These are phyloP conservation scores for Alternaria hordeiaustralica DNA, from an alignment of 2,329 filamentous ascomycete species.

Conservation along the genomic window DNA sequence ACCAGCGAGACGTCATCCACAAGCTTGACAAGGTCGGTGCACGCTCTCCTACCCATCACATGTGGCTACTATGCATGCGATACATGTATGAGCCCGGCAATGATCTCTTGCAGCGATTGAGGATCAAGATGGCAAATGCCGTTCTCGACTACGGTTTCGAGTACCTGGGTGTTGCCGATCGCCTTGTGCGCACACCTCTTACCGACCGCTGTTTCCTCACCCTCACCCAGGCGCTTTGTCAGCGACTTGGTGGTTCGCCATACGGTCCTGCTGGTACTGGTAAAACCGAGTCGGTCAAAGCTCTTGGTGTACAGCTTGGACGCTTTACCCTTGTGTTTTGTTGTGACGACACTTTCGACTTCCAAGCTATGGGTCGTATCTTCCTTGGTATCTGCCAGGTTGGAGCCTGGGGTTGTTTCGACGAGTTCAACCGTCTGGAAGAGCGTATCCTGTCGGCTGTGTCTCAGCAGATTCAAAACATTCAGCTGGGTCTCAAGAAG, in stretches of 20 bases:
- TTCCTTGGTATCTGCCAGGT: slow-evolving; percentile 99
- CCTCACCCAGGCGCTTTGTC: slow-evolving; percentile 92
- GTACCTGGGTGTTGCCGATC: slow-evolving; percentile 94
- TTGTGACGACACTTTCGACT: slow-evolving; percentile 99
- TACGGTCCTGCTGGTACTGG: slow-evolving; percentile 97
- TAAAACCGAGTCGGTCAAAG: slow-evolving; percentile 99
- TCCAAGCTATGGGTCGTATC: slow-evolving; percentile 99
- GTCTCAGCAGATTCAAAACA: slow-evolving; percentile 99
- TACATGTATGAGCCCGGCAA: slow-evolving; percentile 86
- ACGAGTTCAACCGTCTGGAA: slow-evolving; percentile 99
- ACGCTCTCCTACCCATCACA: slow-evolving; percentile 76
- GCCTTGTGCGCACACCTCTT: slow-evolving; percentile 93
- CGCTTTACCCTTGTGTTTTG: slow-evolving; percentile 99
- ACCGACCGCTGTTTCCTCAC: slow-evolving; percentile 99
- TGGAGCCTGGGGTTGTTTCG: slow-evolving; percentile 99
- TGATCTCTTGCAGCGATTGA: slow-evolving; percentile 81
- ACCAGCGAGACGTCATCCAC: slow-evolving; percentile 92
- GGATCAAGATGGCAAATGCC: slow-evolving; percentile 96
- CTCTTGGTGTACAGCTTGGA: slow-evolving; percentile 92
- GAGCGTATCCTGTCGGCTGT: slow-evolving; percentile 97
- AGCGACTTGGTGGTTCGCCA: slow-evolving; percentile 93
- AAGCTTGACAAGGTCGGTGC: slow-evolving; percentile 81
- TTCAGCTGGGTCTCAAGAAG: slow-evolving; percentile 92
- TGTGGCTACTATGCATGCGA: slow-evolving; percentile 97
- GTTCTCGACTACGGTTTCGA: slow-evolving; percentile 96